phyloP scores from a whole-genome alignment of 2,329 filamentous ascomycete species.

The Xylaria sp. region DNA sequence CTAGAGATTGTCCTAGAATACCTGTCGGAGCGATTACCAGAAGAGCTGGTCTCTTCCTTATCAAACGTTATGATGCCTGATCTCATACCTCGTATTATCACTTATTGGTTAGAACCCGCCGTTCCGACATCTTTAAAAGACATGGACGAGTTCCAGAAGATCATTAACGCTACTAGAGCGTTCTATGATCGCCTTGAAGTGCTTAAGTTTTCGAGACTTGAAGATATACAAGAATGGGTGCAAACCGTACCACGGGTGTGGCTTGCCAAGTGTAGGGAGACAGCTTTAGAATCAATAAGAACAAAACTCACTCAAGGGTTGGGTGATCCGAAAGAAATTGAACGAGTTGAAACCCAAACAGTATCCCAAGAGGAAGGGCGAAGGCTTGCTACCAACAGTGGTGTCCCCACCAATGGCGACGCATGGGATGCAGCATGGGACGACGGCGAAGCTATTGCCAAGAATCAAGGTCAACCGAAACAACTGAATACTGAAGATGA shows the following conservation, averaged over 20 bases:
- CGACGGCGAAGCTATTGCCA: constrained; percentile 67
- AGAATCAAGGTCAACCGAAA: constrained; percentile 39
- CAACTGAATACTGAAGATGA: constrained; percentile 35
- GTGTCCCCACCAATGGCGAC: constrained; percentile 56
- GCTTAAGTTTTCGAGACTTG: constrained; percentile 70
- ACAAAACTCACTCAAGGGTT: constrained; percentile 74
- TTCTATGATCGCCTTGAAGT: constrained; percentile 74
- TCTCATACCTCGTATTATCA: constrained; percentile 75
- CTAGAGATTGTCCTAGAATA: constrained; percentile 64
- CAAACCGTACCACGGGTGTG: constrained; percentile 83
- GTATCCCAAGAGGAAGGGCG: constrained; percentile 75
- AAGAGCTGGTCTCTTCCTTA: constrained; percentile 68
- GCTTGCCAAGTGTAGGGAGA: constrained; percentile 85
- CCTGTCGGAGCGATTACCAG: constrained; percentile 63
- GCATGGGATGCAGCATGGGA: constrained; percentile 88
- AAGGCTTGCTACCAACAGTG: constrained; percentile 67
- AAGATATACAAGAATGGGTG: constrained; percentile 81
- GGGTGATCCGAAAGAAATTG: constrained; percentile 75
- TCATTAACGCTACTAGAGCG: constrained; percentile 70
- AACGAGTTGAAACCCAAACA: constrained; percentile 85
- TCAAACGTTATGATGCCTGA: constrained; percentile 77
- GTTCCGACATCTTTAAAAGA: constrained; percentile 80
- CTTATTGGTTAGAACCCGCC: constrained; percentile 77
- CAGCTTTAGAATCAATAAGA: constrained; percentile 79
- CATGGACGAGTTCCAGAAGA: constrained; percentile 76